phyloP scores from a whole-genome alignment of 1,139 yeast species.

The Trichomonascaceae sp. region DNA sequence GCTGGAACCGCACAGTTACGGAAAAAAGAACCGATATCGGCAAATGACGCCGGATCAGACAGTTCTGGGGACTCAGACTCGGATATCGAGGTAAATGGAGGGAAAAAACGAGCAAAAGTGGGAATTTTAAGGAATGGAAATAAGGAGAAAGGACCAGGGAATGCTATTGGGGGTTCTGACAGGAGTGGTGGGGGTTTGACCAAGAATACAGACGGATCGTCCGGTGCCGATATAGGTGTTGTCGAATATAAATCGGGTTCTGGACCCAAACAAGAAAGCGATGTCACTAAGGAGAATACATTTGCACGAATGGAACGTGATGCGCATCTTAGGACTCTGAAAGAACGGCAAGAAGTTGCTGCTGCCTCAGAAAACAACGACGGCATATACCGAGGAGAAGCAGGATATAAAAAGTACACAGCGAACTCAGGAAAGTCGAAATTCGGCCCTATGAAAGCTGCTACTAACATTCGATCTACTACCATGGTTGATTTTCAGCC shows the following conservation, averaged over 20 bases:
- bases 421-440: slow-evolving; percentile 16
- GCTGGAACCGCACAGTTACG: background rate
- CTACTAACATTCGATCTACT: slow-evolving; percentile 60
- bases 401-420: slow-evolving; percentile 28
- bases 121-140: background rate
- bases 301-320: slow-evolving; percentile 22
- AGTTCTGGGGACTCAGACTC: slow-evolving; percentile 6
- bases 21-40: background rate
- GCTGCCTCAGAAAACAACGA: slow-evolving; percentile 14
- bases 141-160: background rate
- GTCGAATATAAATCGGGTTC: slow-evolving; percentile 14
- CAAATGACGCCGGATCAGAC: slow-evolving; percentile 5
- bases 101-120: background rate
- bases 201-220: background rate
- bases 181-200: background rate
- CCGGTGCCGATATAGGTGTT: slow-evolving; percentile 15
- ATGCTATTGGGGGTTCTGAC: background rate
- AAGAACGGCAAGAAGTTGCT: slow-evolving; percentile 7
- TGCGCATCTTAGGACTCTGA: slow-evolving; percentile 28
- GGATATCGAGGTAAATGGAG: slow-evolving; percentile 2
- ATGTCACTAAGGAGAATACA: slow-evolving; percentile 34
- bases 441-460: slow-evolving; percentile 24
- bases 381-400: slow-evolving; percentile 35
- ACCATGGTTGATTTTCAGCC: slow-evolving; percentile 86
- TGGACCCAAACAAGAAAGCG: slow-evolving; percentile 18